Evolutionary conservation across 371 early-diverging fungal genomes (phyloP).

Genomic region (Saksenaea vasiformis): DNA sequence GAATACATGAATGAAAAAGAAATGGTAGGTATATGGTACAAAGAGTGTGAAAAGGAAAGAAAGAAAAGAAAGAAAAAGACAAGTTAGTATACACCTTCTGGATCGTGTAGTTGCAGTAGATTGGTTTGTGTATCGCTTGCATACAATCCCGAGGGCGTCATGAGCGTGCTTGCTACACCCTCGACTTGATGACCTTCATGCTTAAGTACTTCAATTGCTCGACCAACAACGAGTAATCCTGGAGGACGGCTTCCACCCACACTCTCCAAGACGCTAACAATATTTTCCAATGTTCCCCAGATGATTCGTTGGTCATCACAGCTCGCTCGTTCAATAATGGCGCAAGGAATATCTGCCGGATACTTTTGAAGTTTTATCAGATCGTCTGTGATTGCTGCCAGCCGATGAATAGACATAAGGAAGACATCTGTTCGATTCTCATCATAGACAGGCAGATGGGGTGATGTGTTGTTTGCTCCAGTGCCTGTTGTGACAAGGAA

Average conservation of each 20-base stretch:
- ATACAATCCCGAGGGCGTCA: slow-evolving; percentile 16
- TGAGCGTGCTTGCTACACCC: slow-evolving; percentile 36
- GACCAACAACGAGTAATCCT: slow-evolving; percentile 71
- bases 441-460: slow-evolving; percentile 65
- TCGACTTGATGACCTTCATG: slow-evolving; percentile 30
- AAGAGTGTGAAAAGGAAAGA: not conserved
- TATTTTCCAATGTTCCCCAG: slow-evolving; percentile 57
- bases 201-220: slow-evolving; percentile 53
- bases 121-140: slow-evolving; percentile 8
- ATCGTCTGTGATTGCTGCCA: slow-evolving; percentile 60
- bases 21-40: not conserved
- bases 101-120: slow-evolving; percentile 44
- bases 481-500: slow-evolving; percentile 85
- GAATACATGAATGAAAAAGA: no score
- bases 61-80: not conserved
- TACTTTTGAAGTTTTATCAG: slow-evolving; percentile 54
- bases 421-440: slow-evolving; percentile 80
- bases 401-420: slow-evolving; percentile 84
- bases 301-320: slow-evolving; percentile 72
- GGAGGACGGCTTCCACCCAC: slow-evolving; percentile 75
- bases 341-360: slow-evolving; percentile 68
- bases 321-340: slow-evolving; percentile 78
- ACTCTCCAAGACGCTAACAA: slow-evolving; percentile 64
- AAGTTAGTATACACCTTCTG: slow-evolving; percentile 40
- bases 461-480: slow-evolving; percentile 46